Conservation (phyloP, 2,329 filamentous ascomycete species). For the Erysiphe pulchra region DNA sequence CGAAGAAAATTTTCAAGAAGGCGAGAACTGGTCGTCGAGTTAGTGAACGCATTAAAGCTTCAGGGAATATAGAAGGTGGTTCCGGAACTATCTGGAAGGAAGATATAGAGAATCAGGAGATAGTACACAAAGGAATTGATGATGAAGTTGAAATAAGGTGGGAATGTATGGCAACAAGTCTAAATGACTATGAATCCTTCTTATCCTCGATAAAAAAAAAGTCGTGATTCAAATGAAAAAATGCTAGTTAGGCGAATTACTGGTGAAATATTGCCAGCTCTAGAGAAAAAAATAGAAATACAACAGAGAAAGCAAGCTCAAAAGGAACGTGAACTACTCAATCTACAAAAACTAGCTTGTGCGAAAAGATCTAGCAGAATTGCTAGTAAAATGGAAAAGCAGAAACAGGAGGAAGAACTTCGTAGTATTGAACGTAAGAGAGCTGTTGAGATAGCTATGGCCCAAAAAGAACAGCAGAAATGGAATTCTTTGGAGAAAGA, state of each 20-base stretch:
- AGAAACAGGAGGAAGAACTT: conserved; percentile 44
- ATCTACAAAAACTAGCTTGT: conserved; percentile 65
- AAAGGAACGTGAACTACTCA: conserved; percentile 54
- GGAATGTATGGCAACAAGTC: conserved; percentile 70
- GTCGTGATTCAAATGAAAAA: conserved; percentile 67
- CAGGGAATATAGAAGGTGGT: conserved; percentile 15
- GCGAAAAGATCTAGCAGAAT: conserved; percentile 85
- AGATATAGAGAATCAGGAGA: conserved; percentile 1
- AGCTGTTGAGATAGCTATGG: conserved; percentile 35
- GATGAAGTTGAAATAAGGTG: conserved; percentile 31
- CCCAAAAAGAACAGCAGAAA: conserved; percentile 39
- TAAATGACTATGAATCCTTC: conserved; percentile 51
- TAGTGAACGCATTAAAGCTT: conserved; percentile 44
- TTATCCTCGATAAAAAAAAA: conserved; percentile 44
- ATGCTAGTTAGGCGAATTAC: conserved; percentile 44
- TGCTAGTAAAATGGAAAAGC: conserved; percentile 55
- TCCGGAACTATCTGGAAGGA: conserved; percentile 9
- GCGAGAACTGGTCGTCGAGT: conserved; percentile 35
- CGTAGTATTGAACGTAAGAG: conserved; percentile 44
- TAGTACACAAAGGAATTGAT: neutral
- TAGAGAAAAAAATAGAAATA: conserved; percentile 54
- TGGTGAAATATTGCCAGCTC: conserved; percentile 56
- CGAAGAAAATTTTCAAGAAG: conserved; percentile 39
- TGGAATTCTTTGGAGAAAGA: conserved; percentile 37
- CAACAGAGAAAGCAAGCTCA: conserved; percentile 43